phyloP scores from a whole-genome alignment of 768 basidiomycete species.

The Termitomyces sp. region DNA sequence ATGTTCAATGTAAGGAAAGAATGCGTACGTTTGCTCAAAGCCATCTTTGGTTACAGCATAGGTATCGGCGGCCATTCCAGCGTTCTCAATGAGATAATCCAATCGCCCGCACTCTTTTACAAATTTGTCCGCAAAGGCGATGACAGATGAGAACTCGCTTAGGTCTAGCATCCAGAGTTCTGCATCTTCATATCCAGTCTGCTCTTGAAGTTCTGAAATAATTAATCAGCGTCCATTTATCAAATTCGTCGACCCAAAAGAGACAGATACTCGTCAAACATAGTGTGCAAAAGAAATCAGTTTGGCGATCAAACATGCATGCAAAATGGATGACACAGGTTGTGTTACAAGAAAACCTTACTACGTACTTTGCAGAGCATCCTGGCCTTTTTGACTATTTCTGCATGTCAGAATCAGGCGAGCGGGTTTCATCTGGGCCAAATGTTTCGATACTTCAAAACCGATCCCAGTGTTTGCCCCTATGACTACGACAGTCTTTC shows the following conservation, averaged over 20 bases:
- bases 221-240: background rate
- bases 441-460: slow-evolving; percentile 40
- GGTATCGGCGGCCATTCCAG: slow-evolving; percentile 15
- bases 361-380: slow-evolving; percentile 29
- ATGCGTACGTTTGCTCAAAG: slow-evolving; percentile 38
- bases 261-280: background rate
- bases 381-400: slow-evolving; percentile 26
- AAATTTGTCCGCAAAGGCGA: slow-evolving; percentile 28
- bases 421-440: slow-evolving; percentile 36
- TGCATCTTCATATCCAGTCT: slow-evolving; percentile 26
- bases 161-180: slow-evolving; percentile 40
- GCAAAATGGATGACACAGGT: too few species aligned
- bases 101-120: slow-evolving; percentile 26
- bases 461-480: slow-evolving; percentile 49
- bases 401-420: slow-evolving; percentile 35
- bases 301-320: background rate
- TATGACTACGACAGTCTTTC: slow-evolving; percentile 43
- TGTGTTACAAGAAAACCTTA: background rate
- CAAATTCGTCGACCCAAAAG: background rate
- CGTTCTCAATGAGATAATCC: slow-evolving; percentile 43
- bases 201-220: slow-evolving; percentile 20
- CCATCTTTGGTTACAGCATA: slow-evolving; percentile 31
- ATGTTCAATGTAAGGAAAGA: background rate
- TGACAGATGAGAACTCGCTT: slow-evolving; percentile 33
- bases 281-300: background rate